Conservation (phyloP, 1,284 basidiomycete genomes). For the Ganoderma lingzhi region DNA sequence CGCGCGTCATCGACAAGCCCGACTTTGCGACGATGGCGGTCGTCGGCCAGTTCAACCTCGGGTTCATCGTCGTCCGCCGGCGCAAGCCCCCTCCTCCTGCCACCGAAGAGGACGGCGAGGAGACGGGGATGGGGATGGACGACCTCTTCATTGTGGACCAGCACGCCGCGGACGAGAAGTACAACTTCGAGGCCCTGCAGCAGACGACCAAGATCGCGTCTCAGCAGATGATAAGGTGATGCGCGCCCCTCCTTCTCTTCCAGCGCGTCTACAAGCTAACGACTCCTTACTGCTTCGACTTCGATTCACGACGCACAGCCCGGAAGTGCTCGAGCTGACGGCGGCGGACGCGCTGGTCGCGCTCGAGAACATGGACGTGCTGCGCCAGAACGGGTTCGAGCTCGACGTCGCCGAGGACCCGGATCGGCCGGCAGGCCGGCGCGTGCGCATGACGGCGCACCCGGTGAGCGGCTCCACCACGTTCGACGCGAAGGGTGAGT, state of each 20-base stretch:
- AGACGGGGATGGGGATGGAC: constrained; percentile 83
- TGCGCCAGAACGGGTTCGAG: constrained; percentile 92
- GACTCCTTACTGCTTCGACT: constrained; percentile 40
- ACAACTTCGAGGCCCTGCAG: constrained; percentile 96
- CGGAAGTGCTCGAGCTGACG: constrained; percentile 83
- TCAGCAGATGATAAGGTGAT: constrained; percentile 82
- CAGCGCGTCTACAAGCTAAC: constrained; percentile 11
- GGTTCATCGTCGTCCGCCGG: constrained; percentile 91
- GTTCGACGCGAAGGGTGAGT: constrained; percentile 74
- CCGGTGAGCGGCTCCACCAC: constrained; percentile 91
- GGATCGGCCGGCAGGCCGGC: constrained; percentile 55
- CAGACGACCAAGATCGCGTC: constrained; percentile 87
- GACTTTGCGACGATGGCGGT: constrained; percentile 91
- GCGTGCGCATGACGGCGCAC: constrained; percentile 81
- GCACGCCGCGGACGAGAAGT: constrained; percentile 95
- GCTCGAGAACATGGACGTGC: constrained; percentile 83
- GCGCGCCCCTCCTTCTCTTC: constrained; percentile 22
- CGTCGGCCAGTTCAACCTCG: constrained; percentile 95
- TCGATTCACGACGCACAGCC: constrained; percentile 52
- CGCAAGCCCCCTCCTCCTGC: constrained; percentile 37
- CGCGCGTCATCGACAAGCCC: constrained; percentile 86
- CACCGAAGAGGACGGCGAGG: constrained; percentile 21
- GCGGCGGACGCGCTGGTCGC: constrained; percentile 93
- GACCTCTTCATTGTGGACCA: constrained; percentile 96
- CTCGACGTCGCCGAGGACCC: constrained; percentile 60